These are phyloP conservation scores for Daldinia childiae DNA, from an alignment of 495 filamentous ascomycete genomes.

Conservation along the genomic window DNA sequence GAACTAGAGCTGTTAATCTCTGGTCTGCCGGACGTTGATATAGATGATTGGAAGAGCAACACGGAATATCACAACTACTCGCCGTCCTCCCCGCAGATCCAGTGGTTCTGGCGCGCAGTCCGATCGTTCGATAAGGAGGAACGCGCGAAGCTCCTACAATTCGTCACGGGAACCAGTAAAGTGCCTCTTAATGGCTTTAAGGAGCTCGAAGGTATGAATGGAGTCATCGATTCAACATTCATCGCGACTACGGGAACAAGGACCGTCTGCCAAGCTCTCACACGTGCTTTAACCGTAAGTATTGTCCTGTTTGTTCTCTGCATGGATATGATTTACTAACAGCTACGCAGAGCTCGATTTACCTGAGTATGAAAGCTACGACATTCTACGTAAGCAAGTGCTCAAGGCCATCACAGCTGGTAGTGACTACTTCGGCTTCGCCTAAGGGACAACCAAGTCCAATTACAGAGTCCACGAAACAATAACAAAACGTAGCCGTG, in stretches of 20 bases:
- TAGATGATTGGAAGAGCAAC: conserved; percentile 99
- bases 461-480: background rate
- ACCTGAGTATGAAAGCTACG: conserved; percentile 97
- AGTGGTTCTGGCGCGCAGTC: conserved; percentile 99
- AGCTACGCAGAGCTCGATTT: conserved; percentile 85
- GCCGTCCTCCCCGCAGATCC: conserved; percentile 92
- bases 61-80: conserved; percentile 99
- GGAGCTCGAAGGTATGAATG: conserved; percentile 99
- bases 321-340: conserved; percentile 47
- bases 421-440: conserved; percentile 98
- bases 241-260: conserved; percentile 97
- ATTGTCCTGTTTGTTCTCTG: conserved; percentile 7
- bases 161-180: conserved; percentile 98
- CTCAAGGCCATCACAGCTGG: conserved; percentile 95
- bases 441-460: conserved; percentile 60
- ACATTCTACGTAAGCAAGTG: conserved; percentile 83
- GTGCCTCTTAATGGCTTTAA: conserved; percentile 99
- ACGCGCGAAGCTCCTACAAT: conserved; percentile 95
- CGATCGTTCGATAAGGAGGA: conserved; percentile 99
- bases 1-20: conserved; percentile 97
- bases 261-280: conserved; percentile 95
- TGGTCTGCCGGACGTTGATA: conserved; percentile 94
- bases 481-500: background rate
- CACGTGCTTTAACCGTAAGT: conserved; percentile 99
- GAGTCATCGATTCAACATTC: conserved; percentile 98